Percentiles rank a stretch among this genome's conserved stretches.
These are phyloP conservation scores for Solanum lycopersicoides DNA, from an alignment of 257 asterid species.

Conservation along the genomic window DNA sequence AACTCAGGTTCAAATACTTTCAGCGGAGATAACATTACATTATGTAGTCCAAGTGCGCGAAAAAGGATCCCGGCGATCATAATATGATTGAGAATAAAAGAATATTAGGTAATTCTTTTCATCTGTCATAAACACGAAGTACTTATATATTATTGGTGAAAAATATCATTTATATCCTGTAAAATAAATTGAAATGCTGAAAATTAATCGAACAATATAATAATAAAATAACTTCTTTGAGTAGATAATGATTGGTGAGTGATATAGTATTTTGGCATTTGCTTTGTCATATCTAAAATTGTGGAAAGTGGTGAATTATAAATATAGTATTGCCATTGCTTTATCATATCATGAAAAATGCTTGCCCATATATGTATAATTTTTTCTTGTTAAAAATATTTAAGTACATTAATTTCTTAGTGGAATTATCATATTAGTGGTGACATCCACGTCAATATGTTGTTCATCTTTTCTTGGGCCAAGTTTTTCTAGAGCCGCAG, in stretches of 20 bases:
- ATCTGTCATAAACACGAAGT: too few species aligned
- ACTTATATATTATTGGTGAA: too few species aligned
- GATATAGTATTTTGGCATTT: background rate
- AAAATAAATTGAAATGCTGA: too few species aligned
- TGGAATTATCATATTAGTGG: constrained; percentile 5
- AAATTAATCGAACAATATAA: too few species aligned
- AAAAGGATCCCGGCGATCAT: background rate
- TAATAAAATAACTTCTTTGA: background rate
- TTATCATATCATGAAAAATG: background rate
- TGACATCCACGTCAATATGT: constrained; percentile 19
- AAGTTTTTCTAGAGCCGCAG: background rate
- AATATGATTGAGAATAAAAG: background rate
- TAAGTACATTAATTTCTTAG: background rate
- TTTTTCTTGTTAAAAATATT: background rate
- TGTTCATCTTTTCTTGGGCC: background rate
- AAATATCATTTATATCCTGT: too few species aligned
- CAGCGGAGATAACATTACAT: too few species aligned
- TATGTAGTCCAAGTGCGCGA: too few species aligned
- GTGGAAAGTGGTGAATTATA: background rate
- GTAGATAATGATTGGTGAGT: background rate
- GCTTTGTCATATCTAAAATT: background rate
- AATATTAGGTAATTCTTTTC: background rate
- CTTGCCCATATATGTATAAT: background rate
- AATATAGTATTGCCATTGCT: background rate
- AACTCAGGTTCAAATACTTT: too few species aligned